Conservation (phyloP, 208 protist genomes). For the Crithidia acanthocephali region DNA sequence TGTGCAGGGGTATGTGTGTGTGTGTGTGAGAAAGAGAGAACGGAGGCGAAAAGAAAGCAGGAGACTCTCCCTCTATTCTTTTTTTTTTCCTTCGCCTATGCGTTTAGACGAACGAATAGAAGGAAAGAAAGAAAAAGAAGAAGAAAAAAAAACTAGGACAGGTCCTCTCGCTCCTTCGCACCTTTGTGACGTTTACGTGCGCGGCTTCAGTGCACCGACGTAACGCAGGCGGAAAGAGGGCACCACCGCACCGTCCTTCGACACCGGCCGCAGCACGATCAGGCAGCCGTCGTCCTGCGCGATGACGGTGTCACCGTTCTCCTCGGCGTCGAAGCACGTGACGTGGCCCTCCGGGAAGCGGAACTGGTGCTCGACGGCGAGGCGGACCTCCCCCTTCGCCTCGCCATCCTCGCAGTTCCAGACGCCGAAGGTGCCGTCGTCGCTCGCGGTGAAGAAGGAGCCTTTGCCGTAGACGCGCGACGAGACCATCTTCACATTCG, state of each 20-base stretch:
- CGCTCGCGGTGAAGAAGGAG: slow-evolving; percentile 58
- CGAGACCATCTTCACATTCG: slow-evolving; percentile 36
- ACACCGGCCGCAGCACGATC: slow-evolving; percentile 47
- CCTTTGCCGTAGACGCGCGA: slow-evolving; percentile 32
- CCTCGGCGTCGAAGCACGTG: slow-evolving; percentile 48
- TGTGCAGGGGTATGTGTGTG: too few relatives aligned
- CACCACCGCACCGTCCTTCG: slow-evolving; percentile 31
- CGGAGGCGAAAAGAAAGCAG: too few relatives aligned
- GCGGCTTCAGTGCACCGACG: slow-evolving; percentile 36
- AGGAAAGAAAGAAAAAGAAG: neutral
- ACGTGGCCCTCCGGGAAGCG: slow-evolving; percentile 54
- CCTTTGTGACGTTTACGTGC: neutral
- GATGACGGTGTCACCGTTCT: slow-evolving; percentile 57
- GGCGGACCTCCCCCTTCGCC: slow-evolving; percentile 37
- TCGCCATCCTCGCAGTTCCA: slow-evolving; percentile 46
- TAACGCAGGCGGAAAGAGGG: slow-evolving; percentile 57
- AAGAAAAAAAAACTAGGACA: neutral
- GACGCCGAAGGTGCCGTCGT: slow-evolving; percentile 55
- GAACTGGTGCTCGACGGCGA: slow-evolving; percentile 32
- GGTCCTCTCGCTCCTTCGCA: too few relatives aligned
- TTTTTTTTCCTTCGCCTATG: too few relatives aligned
- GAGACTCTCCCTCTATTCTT: too few relatives aligned
- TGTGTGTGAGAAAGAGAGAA: neutral
- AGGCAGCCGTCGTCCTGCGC: slow-evolving; percentile 47
- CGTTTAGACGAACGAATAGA: too few relatives aligned